A percentile compares a stretch with the other conserved stretches of the same genome.
Evolutionary conservation across 1,284 basidiomycete species (phyloP).

Genomic region (Trametes hirsuta): DNA sequence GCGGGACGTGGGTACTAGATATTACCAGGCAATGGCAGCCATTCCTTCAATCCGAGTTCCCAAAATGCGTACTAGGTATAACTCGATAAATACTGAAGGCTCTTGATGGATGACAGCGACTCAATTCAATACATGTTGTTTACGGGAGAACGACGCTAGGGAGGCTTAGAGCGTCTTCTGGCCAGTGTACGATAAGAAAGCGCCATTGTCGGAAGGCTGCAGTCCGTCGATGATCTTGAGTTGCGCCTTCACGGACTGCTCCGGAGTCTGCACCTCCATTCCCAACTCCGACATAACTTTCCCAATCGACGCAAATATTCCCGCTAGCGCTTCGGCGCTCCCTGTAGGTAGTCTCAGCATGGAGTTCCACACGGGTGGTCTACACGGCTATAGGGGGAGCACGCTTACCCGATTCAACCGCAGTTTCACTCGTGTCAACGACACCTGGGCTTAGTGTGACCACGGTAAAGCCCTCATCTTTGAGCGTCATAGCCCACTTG

Average conservation of each 20-base stretch:
- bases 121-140: too few species aligned
- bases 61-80: too few species aligned
- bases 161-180: not conserved
- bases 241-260: constrained; percentile 35
- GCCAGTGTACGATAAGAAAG: not conserved
- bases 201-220: constrained; percentile 33
- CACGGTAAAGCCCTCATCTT: constrained; percentile 42
- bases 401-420: not conserved
- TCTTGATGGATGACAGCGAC: too few species aligned
- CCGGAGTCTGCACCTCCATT: constrained; percentile 30
- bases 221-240: constrained; percentile 33
- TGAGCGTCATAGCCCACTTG: constrained; percentile 42
- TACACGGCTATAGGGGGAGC: too few species aligned
- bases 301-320: not conserved
- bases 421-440: constrained; percentile 33
- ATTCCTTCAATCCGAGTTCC: too few species aligned
- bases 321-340: not conserved
- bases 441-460: constrained; percentile 41
- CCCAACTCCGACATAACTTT: not conserved
- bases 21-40: too few species aligned
- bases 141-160: too few species aligned
- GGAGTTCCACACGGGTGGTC: not conserved
- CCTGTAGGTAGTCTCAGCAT: not conserved
- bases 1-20: too few species aligned
- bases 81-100: too few species aligned